phyloP scores from a whole-genome alignment of 352 stramenopile species.

The Phytophthora podocarpi region DNA sequence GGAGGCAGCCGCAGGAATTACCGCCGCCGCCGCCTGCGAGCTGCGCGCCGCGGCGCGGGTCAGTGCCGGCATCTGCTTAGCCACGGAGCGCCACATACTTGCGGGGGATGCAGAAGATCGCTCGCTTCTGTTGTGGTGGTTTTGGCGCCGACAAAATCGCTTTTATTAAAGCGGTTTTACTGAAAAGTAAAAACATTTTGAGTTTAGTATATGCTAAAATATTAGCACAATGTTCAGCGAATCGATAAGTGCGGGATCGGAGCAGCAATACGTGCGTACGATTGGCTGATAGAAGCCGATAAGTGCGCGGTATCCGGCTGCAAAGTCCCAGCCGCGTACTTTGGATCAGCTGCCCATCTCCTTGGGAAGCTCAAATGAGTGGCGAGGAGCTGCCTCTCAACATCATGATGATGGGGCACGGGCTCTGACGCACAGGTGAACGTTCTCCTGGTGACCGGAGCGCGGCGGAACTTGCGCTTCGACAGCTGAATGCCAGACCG shows the following conservation, averaged over 20 bases:
- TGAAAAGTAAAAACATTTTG: no score
- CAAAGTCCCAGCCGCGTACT: constrained; percentile 26
- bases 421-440: constrained; percentile 23
- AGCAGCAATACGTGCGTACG: neutral
- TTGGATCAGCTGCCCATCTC: constrained; percentile 31
- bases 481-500: neutral
- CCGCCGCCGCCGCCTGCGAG: constrained; percentile 14
- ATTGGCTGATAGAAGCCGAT: constrained; percentile 17
- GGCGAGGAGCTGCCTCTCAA: constrained; percentile 23
- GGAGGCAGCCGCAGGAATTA: neutral
- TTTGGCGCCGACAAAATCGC: no score
- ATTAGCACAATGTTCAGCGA: neutral
- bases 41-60: constrained; percentile 14
- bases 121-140: no score
- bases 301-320: constrained; percentile 14
- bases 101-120: constrained; percentile 16
- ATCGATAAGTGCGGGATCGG: constrained; percentile 15
- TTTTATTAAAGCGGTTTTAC: no score
- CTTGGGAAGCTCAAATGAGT: constrained; percentile 22
- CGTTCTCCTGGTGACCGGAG: constrained; percentile 33
- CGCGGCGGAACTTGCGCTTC: constrained; percentile 3
- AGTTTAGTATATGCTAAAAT: no score
- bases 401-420: constrained; percentile 25
- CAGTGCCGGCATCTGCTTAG: constrained; percentile 31
- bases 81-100: constrained; percentile 41